A percentile compares a stretch with the other conserved stretches of the same genome.
These are phyloP conservation scores for Roridomyces roridus DNA, from an alignment of 768 basidiomycete species.

Conservation along the genomic window DNA sequence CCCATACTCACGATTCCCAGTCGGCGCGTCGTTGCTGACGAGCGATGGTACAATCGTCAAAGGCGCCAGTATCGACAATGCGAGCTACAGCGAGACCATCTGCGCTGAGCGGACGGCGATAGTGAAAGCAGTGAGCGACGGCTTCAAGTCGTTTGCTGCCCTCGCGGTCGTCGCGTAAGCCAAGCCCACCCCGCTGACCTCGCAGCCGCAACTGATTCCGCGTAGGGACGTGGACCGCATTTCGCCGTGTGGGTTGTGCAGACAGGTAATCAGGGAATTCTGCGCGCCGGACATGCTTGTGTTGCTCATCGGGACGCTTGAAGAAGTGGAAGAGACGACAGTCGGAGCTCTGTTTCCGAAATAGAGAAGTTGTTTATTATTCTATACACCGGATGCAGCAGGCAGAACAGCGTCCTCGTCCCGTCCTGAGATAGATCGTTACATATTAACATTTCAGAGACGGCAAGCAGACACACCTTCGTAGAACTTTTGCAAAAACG, in stretches of 20 bases:
- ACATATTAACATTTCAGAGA: constrained; percentile 1
- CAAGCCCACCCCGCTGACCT: too few relatives aligned
- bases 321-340: constrained; percentile 66
- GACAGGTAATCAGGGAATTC: constrained; percentile 90
- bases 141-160: constrained; percentile 70
- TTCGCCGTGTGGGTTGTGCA: constrained; percentile 93
- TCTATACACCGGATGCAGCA: constrained; percentile 63
- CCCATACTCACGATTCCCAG: constrained; percentile 91
- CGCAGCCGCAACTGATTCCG: too few relatives aligned
- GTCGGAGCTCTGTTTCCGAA: constrained; percentile 78
- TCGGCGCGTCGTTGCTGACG: constrained; percentile 87
- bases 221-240: constrained; percentile 36
- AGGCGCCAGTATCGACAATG: constrained; percentile 91
- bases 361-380: background rate
- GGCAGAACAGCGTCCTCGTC: constrained; percentile 77
- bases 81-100: constrained; percentile 85
- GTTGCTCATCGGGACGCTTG: constrained; percentile 65
- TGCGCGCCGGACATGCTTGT: constrained; percentile 76
- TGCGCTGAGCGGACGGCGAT: constrained; percentile 96
- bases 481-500: constrained; percentile 86
- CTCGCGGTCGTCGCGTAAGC: constrained; percentile 71
- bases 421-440: constrained; percentile 66
- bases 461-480: constrained; percentile 60
- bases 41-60: constrained; percentile 73
- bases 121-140: constrained; percentile 93